Base-by-base conservation (phyloP, 176 grass and related monocot genomes). In the Phoenix dactylifera region DNA sequence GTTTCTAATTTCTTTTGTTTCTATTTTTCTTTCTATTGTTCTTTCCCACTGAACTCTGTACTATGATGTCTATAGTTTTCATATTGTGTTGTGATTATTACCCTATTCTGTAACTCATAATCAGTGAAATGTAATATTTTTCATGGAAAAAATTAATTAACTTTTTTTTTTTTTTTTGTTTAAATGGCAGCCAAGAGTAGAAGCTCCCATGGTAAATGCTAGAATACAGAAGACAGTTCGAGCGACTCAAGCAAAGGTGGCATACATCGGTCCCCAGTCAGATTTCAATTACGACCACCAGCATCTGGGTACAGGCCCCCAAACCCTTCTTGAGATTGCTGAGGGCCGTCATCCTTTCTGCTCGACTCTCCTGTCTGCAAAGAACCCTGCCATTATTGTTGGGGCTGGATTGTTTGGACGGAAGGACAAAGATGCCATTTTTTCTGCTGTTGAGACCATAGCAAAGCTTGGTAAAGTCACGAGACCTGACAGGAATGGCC, bases 191-290 rank as follows among this genome's bases (percentile, higher is more conserved):
- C 88, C 94, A 59, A 93, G 94, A 70, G 82, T 89, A 61, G 94
- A 99, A 73, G 94, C 94, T 55, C 78, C 94, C 16, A 93, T 99
- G 74, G 81, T 99, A 22, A 99, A 99, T 76, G 94, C 94, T 52
- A 83, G 94, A 77, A 93, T 99, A 65, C 67, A 6, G 62, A 98
- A 99, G 81, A 83, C 79, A 52, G 94, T 99, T 56, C 66, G 50
- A 61, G 94, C 88, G 39, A 89, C 78, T 76, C 73, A 86, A 67
- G 88, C 94, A 20, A 99, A 99, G 79, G 82, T 99, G 16, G 88
- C 82, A 4, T 99, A 99, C 64, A 93, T 99, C 55, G 94, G 94
- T 22, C 73, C 94, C 63, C 76, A 74, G 22, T 61, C 94, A n/a
- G 82, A 99, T 24, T 84, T 99, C 60, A 93, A 99, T 79, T 99